Evolutionary conservation across 2,329 filamentous ascomycete species (phyloP), one percentile per base, ranked within the genome.

Genomic region (Botrytis paeoniae): DNA sequence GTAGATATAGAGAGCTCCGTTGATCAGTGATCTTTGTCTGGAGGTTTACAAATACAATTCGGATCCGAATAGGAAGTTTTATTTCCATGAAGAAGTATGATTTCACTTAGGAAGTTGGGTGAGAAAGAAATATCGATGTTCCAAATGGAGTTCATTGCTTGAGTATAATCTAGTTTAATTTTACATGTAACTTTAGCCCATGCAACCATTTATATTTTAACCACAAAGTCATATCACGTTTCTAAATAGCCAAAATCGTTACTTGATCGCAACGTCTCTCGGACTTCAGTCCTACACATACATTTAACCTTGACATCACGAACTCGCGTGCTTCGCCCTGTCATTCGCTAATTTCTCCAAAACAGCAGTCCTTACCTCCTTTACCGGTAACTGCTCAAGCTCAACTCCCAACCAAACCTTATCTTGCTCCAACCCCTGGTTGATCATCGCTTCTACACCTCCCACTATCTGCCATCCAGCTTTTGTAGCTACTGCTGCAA

Each of bases 351-450:
- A 72, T 65, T 76, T 78, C 0, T 65, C 70, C n/a, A 73, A 83
- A 76, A 89, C 85, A 6, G 84, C 81, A 62, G 83, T 83, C 80
- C 90, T 89, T 12, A 91, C 89, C 76, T 86, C 83, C 48, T 86
- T 81, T 1, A 92, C 85, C 1, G 90, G 89, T 75, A 92, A 81
- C 48, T 85, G 16, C 62, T 54, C 83, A 1, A 90, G 80, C 43
- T 86, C 89, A 10, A 91, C 92, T 81, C 91, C 91, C 74, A 86
- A 82, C 79, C 79, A 80, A 16, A 78, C 71, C 43, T 75, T 75
- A 69, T 78, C 77, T 62, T 80, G 79, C 69, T 80, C 79, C 54
- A 80, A 62, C 1, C 79, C 79, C 60, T 80, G 79, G 75, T 78
- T 80, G 32, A 80, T 77, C 78, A 80, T 80, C 1, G 79, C 78